phyloP scores from a whole-genome alignment of 768 basidiomycete genomes.

The Boletus vinaceobasis region DNA sequence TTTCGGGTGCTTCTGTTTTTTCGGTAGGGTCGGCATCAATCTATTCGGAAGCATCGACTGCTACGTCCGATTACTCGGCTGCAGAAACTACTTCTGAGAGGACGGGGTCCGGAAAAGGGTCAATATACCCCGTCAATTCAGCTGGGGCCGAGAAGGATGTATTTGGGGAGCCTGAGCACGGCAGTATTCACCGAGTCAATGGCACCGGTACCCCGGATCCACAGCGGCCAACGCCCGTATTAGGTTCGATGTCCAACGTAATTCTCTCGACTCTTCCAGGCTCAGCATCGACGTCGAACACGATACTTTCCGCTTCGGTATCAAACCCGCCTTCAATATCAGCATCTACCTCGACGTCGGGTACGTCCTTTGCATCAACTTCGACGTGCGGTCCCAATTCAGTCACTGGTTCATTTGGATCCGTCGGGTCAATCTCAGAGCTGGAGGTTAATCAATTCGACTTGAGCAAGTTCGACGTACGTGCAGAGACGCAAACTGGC shows the following conservation, averaged over 20 bases:
- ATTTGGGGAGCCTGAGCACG: constrained; percentile 10
- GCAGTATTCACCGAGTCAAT: constrained; percentile 2
- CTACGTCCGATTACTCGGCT: constrained; percentile 20
- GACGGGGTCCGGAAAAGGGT: constrained; percentile 12
- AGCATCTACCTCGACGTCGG: constrained; percentile 9
- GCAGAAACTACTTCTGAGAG: constrained; percentile 2
- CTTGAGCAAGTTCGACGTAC: constrained; percentile 6
- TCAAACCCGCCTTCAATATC: constrained; percentile 19
- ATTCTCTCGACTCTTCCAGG: not conserved
- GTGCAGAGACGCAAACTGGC: constrained; percentile 1
- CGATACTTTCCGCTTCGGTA: constrained; percentile 5
- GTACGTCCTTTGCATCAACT: constrained; percentile 13
- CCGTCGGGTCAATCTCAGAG: constrained; percentile 22
- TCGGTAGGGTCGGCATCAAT: constrained; percentile 26
- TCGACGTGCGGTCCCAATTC: constrained; percentile 14
- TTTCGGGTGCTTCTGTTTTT: constrained; percentile 27
- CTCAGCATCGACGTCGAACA: constrained; percentile 1
- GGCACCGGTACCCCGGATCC: not conserved
- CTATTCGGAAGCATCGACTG: constrained; percentile 29
- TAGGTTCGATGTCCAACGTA: constrained; percentile 7
- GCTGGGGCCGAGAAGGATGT: constrained; percentile 19
- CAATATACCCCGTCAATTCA: constrained; percentile 7
- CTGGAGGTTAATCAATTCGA: constrained; percentile 20
- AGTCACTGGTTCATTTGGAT: constrained; percentile 11
- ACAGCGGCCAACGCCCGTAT: not conserved